Evolutionary conservation across 2,329 filamentous ascomycete genomes (phyloP).

Genomic region (Lachnellula willkommii): DNA sequence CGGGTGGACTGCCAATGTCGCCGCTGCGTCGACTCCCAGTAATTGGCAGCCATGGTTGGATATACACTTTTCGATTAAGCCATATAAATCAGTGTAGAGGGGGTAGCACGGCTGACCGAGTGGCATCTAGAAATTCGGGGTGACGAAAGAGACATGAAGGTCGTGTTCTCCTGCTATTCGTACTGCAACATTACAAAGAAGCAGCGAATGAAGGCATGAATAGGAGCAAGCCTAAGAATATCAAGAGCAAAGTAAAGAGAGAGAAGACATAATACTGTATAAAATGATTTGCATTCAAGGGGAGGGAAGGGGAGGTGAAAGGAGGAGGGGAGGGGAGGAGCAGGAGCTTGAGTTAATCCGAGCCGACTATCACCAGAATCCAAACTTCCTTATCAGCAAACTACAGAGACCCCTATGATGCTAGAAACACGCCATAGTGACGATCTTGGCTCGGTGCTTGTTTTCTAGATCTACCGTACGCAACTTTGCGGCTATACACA

Average conservation of each 20-base stretch:
- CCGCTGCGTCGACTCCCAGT: constrained; percentile 91
- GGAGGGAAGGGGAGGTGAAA: background rate
- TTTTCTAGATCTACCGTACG: background rate
- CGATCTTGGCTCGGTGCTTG: background rate
- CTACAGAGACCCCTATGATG: background rate
- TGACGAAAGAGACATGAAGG: no score
- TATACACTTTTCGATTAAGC: background rate
- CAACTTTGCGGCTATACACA: background rate
- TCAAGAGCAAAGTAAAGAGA: background rate
- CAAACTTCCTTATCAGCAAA: background rate
- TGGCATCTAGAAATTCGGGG: no score
- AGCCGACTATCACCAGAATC: background rate
- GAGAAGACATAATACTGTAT: no score
- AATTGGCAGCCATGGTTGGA: constrained; percentile 55
- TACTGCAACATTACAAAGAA: no score
- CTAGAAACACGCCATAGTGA: background rate
- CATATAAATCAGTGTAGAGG: no score
- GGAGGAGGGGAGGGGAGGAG: background rate
- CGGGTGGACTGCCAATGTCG: constrained; percentile 87
- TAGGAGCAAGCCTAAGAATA: background rate
- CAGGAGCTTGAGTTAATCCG: background rate
- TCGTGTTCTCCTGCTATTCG: no score
- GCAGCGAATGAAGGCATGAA: no score
- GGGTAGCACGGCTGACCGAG: no score
- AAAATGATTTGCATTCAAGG: background rate